Percentiles rank a stretch among this genome's conserved stretches.
These are phyloP conservation scores for Flaveria ramosissima DNA, from an alignment of 129 eudicot genomes.

Conservation along the genomic window DNA sequence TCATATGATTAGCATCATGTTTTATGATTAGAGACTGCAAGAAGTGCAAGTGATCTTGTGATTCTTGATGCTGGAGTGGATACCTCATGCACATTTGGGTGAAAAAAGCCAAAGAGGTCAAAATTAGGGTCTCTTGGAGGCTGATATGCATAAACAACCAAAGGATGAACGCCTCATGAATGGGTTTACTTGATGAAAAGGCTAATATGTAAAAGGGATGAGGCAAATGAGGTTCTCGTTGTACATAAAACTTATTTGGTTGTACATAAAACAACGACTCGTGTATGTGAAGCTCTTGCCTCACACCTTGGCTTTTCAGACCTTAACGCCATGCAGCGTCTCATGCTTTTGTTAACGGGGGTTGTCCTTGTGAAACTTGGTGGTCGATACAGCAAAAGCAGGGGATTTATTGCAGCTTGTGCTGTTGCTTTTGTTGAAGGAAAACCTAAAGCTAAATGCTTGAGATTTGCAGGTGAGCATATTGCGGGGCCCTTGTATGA, in stretches of 20 bases:
- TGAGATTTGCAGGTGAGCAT: constrained; percentile 79
- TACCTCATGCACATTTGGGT: too few relatives aligned
- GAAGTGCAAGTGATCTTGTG: too few relatives aligned
- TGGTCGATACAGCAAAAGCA: constrained; percentile 82
- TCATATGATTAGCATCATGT: neutral
- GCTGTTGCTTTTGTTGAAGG: constrained; percentile 92
- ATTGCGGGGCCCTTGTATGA: neutral
- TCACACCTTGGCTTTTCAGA: neutral
- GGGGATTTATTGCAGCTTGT: constrained; percentile 90
- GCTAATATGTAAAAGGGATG: too few relatives aligned
- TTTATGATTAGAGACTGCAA: constrained; percentile 38
- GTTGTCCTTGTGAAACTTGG: constrained; percentile 89
- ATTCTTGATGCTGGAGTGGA: constrained; percentile 79
- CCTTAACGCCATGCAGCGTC: neutral
- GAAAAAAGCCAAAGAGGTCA: too few relatives aligned
- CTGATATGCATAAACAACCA: too few relatives aligned
- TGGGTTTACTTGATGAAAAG: too few relatives aligned
- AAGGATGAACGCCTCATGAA: too few relatives aligned
- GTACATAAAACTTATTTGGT: too few relatives aligned
- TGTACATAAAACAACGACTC: neutral
- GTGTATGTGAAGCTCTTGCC: too few relatives aligned
- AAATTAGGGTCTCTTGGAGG: too few relatives aligned
- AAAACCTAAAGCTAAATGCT: constrained; percentile 66
- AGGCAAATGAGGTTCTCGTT: too few relatives aligned
- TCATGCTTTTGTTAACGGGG: neutral